Percentiles rank a stretch among this genome's conserved stretches.
Evolutionary conservation across 2,329 filamentous ascomycete species (phyloP).

Genomic region (Microascus cirrosus): DNA sequence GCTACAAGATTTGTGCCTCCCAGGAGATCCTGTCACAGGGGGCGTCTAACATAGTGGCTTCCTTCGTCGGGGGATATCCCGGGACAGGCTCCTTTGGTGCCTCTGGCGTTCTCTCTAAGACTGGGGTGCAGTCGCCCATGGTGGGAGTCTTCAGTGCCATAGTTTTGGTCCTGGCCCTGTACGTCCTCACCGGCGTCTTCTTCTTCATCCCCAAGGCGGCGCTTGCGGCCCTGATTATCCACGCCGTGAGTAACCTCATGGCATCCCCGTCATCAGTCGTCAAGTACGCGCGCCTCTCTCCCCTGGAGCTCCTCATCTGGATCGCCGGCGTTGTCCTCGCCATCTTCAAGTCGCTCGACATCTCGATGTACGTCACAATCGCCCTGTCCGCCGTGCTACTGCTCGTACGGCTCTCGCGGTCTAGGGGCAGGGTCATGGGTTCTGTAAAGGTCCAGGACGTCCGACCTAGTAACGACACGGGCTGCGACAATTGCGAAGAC

Average conservation of each 20-base stretch:
- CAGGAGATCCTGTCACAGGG: constrained; percentile 73
- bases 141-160: constrained; percentile 69
- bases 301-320: constrained; percentile 65
- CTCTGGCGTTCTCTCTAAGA: constrained; percentile 76
- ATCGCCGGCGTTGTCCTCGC: constrained; percentile 56
- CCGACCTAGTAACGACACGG: neutral
- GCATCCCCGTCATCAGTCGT: constrained; percentile 64
- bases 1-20: constrained; percentile 68
- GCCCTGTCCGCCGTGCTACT: constrained; percentile 28
- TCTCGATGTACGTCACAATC: constrained; percentile 37
- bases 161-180: constrained; percentile 66
- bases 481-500: neutral
- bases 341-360: constrained; percentile 36
- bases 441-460: constrained; percentile 12
- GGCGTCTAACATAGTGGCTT: constrained; percentile 62
- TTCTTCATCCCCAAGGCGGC: constrained; percentile 67
- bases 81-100: constrained; percentile 42
- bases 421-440: constrained; percentile 35
- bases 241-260: constrained; percentile 68
- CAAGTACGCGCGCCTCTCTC: constrained; percentile 68
- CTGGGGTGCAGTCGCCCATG: constrained; percentile 68
- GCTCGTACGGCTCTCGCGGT: constrained; percentile 32
- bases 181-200: constrained; percentile 67
- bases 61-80: constrained; percentile 52
- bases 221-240: constrained; percentile 69